A percentile compares a stretch with the other conserved stretches of the same genome.
phyloP scores from a whole-genome alignment of 768 basidiomycete genomes.

The Tubosaeta sp. region DNA sequence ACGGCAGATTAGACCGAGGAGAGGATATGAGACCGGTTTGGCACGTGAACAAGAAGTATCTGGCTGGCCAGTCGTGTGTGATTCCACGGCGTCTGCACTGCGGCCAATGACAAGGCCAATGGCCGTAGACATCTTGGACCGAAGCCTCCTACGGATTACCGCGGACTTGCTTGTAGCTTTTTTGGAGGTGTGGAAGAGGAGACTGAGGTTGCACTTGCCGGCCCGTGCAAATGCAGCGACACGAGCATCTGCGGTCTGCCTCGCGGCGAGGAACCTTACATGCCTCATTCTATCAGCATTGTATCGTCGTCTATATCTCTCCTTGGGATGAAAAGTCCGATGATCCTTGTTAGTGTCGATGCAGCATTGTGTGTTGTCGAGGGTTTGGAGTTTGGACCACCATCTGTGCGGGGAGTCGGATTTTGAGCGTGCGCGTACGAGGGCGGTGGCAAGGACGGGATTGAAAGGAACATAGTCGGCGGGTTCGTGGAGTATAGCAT shows the following conservation, averaged over 20 bases:
- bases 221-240: conserved; percentile 4
- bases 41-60: not conserved
- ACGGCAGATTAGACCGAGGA: conserved; percentile 1
- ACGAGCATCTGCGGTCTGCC: conserved; percentile 5
- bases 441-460: conserved; percentile 18
- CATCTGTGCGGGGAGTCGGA: not conserved
- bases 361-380: not conserved
- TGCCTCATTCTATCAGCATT: not conserved
- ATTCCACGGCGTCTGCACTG: conserved; percentile 6
- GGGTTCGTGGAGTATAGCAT: conserved; percentile 14
- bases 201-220: conserved; percentile 10
- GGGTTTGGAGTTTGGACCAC: not conserved
- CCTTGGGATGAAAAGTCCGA: not conserved
- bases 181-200: conserved; percentile 21
- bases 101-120: conserved; percentile 18
- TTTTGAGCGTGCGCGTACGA: conserved; percentile 1
- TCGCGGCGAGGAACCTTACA: not conserved
- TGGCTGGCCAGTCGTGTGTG: not conserved
- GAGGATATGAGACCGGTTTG: not conserved
- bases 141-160: conserved; percentile 19
- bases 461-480: conserved; percentile 14
- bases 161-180: conserved; percentile 22
- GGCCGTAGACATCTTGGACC: conserved; percentile 19
- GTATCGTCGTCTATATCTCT: not conserved
- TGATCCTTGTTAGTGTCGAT: not conserved